Conservation (phyloP, 2,329 filamentous ascomycete species). For the Cadophora gregata region DNA sequence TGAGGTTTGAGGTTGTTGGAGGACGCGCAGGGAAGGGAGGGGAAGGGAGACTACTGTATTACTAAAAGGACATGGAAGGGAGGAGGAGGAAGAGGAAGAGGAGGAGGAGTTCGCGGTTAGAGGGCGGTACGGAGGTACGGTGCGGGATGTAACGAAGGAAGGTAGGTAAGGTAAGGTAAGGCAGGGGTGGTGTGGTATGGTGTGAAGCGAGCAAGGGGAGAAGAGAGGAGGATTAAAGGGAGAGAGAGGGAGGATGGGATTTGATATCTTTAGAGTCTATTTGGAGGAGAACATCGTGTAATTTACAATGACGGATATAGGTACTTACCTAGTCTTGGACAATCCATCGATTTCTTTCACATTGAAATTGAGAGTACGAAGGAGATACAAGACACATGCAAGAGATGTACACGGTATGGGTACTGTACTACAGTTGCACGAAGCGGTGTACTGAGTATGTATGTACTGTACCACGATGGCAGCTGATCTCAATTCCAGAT, state of each 20-base stretch:
- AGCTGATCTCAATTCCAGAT: not conserved
- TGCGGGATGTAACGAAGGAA: too few species aligned
- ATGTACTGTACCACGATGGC: not conserved
- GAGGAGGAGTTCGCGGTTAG: too few species aligned
- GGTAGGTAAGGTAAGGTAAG: not conserved
- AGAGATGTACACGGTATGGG: not conserved
- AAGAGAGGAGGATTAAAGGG: not conserved
- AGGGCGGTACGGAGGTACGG: too few species aligned
- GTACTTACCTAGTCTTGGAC: too few species aligned
- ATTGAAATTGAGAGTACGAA: not conserved
- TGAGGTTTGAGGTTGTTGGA: slow-evolving; percentile 7
- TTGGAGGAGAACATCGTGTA: too few species aligned
- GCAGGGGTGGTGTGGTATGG: not conserved
- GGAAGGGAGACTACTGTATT: not conserved
- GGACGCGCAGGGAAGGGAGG: not conserved
- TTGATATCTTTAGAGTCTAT: slow-evolving; percentile 5
- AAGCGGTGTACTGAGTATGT: not conserved
- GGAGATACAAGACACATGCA: not conserved
- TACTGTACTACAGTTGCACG: not conserved
- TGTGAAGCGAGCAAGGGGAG: not conserved
- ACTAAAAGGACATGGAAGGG: too few species aligned
- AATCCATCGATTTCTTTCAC: too few species aligned
- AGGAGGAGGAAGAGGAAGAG: too few species aligned
- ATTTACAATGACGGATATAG: too few species aligned
- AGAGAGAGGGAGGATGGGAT: not conserved